Conservation (phyloP, 176 grass and related monocot species). For the Oryza meridionalis region DNA sequence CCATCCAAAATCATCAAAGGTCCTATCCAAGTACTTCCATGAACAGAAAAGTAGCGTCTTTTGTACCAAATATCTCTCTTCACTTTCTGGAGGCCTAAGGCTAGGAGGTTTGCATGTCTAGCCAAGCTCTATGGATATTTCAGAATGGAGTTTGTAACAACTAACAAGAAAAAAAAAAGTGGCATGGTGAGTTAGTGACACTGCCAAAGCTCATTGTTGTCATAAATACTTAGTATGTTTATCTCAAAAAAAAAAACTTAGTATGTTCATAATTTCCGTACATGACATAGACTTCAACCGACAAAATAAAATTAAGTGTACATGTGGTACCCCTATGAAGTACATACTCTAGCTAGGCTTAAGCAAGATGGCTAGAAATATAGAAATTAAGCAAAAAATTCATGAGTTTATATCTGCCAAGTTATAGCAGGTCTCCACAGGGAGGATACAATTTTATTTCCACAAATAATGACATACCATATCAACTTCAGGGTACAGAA, state of each 20-base stretch:
- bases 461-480: background rate
- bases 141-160: background rate
- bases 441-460: background rate
- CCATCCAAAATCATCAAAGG: conserved; percentile 7
- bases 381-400: background rate
- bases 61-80: conserved; percentile 15
- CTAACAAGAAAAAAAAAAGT: conserved; percentile 1
- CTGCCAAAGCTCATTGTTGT: background rate
- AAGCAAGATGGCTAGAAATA: background rate
- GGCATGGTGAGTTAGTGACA: background rate
- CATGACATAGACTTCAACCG: conserved; percentile 1
- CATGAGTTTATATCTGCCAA: background rate
- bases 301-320: conserved; percentile 12
- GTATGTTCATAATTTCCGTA: conserved; percentile 8
- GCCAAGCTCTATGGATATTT: background rate
- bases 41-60: conserved; percentile 5
- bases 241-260: no score
- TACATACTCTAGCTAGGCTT: background rate
- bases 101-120: background rate
- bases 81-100: background rate
- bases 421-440: conserved; percentile 1
- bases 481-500: background rate
- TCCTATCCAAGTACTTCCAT: conserved; percentile 2
- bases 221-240: background rate
- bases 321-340: conserved; percentile 8